Evolutionary conservation across 768 basidiomycete genomes (phyloP).

Genomic region (Suillus americanus): DNA sequence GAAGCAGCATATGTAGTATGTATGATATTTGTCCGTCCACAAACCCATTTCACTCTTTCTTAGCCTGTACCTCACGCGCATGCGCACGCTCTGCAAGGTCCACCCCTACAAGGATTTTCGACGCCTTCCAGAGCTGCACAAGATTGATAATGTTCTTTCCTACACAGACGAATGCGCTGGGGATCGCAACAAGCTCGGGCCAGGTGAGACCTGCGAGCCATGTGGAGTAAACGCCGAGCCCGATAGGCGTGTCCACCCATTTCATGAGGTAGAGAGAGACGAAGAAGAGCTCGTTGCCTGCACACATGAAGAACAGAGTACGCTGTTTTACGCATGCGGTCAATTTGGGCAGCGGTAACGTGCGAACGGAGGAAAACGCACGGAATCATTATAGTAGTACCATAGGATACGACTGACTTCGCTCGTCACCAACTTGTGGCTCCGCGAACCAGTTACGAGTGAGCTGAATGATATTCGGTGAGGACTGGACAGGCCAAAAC

Average conservation of each 20-base stretch:
- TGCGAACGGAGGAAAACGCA: constrained; percentile 39
- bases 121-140: constrained; percentile 98
- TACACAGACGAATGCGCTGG: constrained; percentile 67
- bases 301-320: constrained; percentile 90
- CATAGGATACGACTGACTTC: constrained; percentile 91
- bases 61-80: constrained; percentile 43
- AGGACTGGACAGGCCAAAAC: background rate
- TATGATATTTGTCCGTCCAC: constrained; percentile 8
- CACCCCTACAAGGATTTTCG: constrained; percentile 90
- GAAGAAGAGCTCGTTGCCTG: constrained; percentile 94
- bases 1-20: constrained; percentile 10
- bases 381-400: constrained; percentile 92
- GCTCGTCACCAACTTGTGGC: constrained; percentile 90
- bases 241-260: constrained; percentile 74
- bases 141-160: constrained; percentile 91
- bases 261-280: constrained; percentile 93
- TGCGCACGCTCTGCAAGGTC: constrained; percentile 84
- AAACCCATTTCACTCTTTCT: constrained; percentile 15
- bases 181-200: constrained; percentile 67
- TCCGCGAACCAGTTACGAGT: constrained; percentile 88
- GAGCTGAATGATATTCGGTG: constrained; percentile 52
- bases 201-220: constrained; percentile 52
- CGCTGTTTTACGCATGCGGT: constrained; percentile 43
- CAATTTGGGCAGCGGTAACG: background rate
- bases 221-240: constrained; percentile 31